Percentiles rank a stretch among this genome's conserved stretches.
Conservation (phyloP, 1,284 basidiomycete genomes). For the Mixia osmundae region DNA sequence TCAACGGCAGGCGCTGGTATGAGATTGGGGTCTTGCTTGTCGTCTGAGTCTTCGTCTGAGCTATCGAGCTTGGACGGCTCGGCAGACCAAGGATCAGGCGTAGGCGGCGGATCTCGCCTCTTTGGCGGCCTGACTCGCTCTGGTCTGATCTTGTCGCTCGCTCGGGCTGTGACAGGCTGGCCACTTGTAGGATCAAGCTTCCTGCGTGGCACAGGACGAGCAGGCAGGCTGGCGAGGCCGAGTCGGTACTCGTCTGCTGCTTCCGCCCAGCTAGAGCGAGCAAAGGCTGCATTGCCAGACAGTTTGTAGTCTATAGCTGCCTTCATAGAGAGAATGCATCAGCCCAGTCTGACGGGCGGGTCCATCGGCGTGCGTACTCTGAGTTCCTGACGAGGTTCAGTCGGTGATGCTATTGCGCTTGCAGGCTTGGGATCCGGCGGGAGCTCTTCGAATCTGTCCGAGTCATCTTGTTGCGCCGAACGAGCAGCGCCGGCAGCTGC, state of each 20-base stretch:
- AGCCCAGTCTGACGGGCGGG: background rate
- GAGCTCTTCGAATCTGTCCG: background rate
- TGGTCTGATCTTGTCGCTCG: background rate
- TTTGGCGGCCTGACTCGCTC: background rate
- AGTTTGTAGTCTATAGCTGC: conserved; percentile 5
- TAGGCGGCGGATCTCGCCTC: background rate
- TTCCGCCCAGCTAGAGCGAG: conserved; percentile 1
- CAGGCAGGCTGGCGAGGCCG: conserved; percentile 5
- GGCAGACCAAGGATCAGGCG: background rate
- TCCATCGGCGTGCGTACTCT: no score
- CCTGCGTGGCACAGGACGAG: no score
- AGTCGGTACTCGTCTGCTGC: conserved; percentile 6
- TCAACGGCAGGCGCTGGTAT: conserved; percentile 4
- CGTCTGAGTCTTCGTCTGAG: conserved; percentile 1
- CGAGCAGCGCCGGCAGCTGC: no score
- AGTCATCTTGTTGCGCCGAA: background rate
- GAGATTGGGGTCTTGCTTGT: background rate
- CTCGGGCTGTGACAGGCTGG: no score
- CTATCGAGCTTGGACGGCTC: background rate
- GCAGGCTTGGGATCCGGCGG: background rate
- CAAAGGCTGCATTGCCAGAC: conserved; percentile 7
- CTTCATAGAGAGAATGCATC: conserved; percentile 1
- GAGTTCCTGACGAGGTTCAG: background rate
- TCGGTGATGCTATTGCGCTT: background rate
- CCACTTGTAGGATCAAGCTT: no score